Percentiles rank a stretch among this genome's conserved stretches.
phyloP scores from a whole-genome alignment of 352 stramenopile genomes.

The Globisporangium apiculatum region DNA sequence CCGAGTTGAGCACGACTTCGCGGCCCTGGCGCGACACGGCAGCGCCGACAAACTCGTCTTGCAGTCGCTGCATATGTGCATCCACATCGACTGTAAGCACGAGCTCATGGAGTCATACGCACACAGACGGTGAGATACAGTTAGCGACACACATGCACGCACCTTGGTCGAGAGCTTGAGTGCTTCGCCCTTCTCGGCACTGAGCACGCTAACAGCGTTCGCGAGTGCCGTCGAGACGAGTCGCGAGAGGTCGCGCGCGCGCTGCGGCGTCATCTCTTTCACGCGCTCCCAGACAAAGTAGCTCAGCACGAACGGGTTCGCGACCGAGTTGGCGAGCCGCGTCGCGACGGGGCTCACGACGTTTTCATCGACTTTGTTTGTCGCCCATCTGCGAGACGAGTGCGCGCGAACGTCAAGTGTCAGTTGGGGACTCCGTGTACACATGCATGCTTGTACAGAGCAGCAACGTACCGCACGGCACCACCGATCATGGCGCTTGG shows the following conservation, averaged over 20 bases:
- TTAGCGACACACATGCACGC: background rate
- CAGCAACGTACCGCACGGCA: slow-evolving; percentile 7
- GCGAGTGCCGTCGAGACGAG: slow-evolving; percentile 45
- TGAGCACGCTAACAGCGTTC: slow-evolving; percentile 49
- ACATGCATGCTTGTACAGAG: background rate
- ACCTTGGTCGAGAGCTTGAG: slow-evolving; percentile 29
- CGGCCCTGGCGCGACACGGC: slow-evolving; percentile 43
- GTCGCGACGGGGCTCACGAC: slow-evolving; percentile 51
- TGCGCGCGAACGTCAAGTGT: background rate
- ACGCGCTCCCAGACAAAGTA: slow-evolving; percentile 64
- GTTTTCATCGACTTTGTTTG: slow-evolving; percentile 42
- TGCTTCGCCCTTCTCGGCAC: slow-evolving; percentile 35
- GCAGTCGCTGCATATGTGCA: slow-evolving; percentile 17
- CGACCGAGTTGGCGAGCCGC: slow-evolving; percentile 55
- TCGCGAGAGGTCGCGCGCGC: slow-evolving; percentile 59
- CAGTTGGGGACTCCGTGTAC: too few species aligned
- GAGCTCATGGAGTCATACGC: background rate
- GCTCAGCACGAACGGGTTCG: slow-evolving; percentile 69
- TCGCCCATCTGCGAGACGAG: slow-evolving; percentile 30
- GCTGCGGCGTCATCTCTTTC: slow-evolving; percentile 69
- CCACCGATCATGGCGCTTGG: slow-evolving; percentile 3
- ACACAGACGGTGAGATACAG: background rate
- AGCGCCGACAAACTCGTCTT: slow-evolving; percentile 43
- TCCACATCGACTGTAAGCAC: background rate
- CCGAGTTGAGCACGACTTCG: slow-evolving; percentile 53